Conservation (phyloP, 2,329 filamentous ascomycete species). For the Aspergillus niger region DNA sequence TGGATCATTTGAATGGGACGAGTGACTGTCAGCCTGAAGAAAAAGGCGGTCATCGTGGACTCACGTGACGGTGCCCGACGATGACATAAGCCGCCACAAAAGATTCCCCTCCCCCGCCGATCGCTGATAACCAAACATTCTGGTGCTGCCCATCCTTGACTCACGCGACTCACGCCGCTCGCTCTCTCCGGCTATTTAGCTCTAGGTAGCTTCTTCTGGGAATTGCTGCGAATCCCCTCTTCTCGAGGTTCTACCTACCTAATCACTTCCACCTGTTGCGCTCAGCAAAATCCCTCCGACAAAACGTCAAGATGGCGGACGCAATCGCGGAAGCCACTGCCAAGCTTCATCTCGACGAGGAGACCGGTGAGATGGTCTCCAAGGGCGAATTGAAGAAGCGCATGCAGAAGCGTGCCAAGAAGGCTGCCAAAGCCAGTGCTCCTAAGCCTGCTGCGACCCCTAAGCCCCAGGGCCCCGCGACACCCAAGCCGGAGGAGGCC, state of each 20-base stretch:
- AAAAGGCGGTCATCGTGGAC: no score
- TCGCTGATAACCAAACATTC: no score
- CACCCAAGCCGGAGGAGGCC: constrained; percentile 27
- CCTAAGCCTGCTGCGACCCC: constrained; percentile 44
- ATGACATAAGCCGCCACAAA: no score
- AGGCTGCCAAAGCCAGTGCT: constrained; percentile 30
- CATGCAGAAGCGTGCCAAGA: constrained; percentile 27
- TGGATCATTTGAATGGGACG: fast-evolving
- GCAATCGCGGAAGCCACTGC: constrained; percentile 19
- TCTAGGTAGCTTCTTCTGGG: no score
- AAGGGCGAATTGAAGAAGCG: constrained; percentile 35
- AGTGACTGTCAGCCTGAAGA: no score
- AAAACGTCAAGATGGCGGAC: constrained; percentile 21
- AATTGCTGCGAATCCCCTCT: no score
- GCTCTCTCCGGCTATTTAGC: no score
- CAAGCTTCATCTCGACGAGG: constrained; percentile 26
- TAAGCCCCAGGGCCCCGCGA: constrained; percentile 21
- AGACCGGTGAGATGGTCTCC: constrained; percentile 27
- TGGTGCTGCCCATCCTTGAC: no score
- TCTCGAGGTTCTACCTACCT: not conserved
- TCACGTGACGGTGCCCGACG: no score
- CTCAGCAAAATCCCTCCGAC: no score
- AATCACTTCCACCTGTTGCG: not conserved
- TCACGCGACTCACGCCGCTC: no score
- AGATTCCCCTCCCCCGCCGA: no score